phyloP scores from a whole-genome alignment of 768 basidiomycete species.

The Heimioporus sp. region DNA sequence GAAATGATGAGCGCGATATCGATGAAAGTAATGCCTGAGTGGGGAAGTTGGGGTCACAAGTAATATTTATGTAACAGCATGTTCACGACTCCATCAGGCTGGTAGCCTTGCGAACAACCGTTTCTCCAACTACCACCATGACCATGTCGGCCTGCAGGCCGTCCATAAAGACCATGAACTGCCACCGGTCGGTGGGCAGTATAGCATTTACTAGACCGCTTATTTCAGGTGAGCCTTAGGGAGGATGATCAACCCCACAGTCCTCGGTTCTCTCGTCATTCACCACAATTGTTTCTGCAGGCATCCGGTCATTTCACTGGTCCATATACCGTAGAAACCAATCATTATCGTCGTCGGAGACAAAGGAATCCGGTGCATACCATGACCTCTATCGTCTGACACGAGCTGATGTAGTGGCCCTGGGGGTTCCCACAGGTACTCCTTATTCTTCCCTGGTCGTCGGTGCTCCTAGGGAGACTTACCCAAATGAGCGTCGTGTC shows the following conservation, averaged over 20 bases:
- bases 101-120: constrained; percentile 14
- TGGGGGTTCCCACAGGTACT: constrained; percentile 34
- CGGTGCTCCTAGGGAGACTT: constrained; percentile 76
- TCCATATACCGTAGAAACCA: constrained; percentile 27
- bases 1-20: constrained; percentile 2
- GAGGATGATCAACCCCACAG: not conserved
- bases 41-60: constrained; percentile 1
- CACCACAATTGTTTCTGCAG: constrained; percentile 11
- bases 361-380: constrained; percentile 24
- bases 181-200: constrained; percentile 16
- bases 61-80: constrained; percentile 25
- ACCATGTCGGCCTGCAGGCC: constrained; percentile 31
- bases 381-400: not conserved
- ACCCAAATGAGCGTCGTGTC: constrained; percentile 76
- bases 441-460: constrained; percentile 74
- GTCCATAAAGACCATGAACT: constrained; percentile 22
- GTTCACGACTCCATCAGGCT: constrained; percentile 8
- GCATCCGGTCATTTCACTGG: constrained; percentile 30
- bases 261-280: too few species aligned
- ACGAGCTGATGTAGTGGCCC: not conserved
- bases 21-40: constrained; percentile 10
- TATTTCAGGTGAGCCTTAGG: constrained; percentile 17
- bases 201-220: constrained; percentile 15
- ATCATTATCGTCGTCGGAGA: constrained; percentile 8
- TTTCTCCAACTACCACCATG: constrained; percentile 28